Evolutionary conservation across 1,284 basidiomycete genomes (phyloP).

Genomic region (Sporisorium exsertum): DNA sequence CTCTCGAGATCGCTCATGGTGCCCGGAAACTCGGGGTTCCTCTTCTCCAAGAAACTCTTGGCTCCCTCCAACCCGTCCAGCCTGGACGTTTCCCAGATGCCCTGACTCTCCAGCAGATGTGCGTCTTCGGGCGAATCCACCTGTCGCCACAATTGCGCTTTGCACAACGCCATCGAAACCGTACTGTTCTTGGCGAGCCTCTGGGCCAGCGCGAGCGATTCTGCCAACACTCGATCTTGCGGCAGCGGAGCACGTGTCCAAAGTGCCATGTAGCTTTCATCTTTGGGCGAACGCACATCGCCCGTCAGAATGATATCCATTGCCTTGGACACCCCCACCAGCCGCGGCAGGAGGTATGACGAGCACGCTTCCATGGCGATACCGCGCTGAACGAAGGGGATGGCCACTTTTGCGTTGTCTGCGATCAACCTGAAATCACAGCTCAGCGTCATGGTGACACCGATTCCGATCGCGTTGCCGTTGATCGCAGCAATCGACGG

Average conservation of each 20-base stretch:
- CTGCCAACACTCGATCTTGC: constrained; percentile 41
- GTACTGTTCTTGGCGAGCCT: constrained; percentile 49
- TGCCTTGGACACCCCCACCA: constrained; percentile 55
- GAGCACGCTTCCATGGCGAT: constrained; percentile 59
- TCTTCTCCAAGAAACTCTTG: constrained; percentile 55
- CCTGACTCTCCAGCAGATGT: constrained; percentile 53
- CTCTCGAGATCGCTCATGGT: constrained; percentile 47
- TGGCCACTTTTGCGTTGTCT: constrained; percentile 52
- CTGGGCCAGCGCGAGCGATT: constrained; percentile 45
- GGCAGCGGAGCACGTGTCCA: constrained; percentile 37
- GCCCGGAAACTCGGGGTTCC: constrained; percentile 43
- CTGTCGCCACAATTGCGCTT: constrained; percentile 52
- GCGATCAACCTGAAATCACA: constrained; percentile 51
- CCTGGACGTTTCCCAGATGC: constrained; percentile 44
- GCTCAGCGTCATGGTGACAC: constrained; percentile 52
- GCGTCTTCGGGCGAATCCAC: constrained; percentile 50
- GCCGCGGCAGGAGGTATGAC: constrained; percentile 49
- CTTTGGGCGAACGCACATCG: constrained; percentile 40
- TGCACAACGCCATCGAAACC: constrained; percentile 58
- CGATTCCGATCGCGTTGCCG: constrained; percentile 61
- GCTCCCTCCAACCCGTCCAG: constrained; percentile 56
- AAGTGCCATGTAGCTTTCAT: constrained; percentile 29
- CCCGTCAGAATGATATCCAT: constrained; percentile 57
- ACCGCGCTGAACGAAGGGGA: constrained; percentile 60
- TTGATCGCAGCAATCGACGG: constrained; percentile 59